A percentile compares a stretch with the other conserved stretches of the same genome.
phyloP scores from a whole-genome alignment of 2,329 filamentous ascomycete species.

The Lomentospora prolificans region DNA sequence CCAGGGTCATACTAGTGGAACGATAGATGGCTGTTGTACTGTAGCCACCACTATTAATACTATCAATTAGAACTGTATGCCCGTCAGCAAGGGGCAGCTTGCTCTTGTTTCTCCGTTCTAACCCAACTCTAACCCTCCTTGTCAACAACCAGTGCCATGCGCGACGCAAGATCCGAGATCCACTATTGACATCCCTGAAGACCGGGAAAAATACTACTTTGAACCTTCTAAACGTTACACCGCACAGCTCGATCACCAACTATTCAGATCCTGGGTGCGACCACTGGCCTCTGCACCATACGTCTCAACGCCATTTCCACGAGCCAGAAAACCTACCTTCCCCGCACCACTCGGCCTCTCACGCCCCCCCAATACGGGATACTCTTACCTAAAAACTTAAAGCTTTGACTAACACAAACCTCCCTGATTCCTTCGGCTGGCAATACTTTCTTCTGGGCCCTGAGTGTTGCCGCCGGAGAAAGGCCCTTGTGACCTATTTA shows the following conservation, averaged over 20 bases:
- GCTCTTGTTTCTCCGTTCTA: too few species aligned
- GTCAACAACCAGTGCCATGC: not conserved
- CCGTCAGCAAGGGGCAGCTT: too few species aligned
- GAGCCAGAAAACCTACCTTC: slow-evolving; percentile 1
- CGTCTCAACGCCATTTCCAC: not conserved
- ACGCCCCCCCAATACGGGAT: slow-evolving; percentile 7
- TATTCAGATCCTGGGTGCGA: too few species aligned
- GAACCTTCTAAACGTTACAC: not conserved
- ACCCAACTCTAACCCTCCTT: too few species aligned
- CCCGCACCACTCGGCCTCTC: slow-evolving; percentile 5
- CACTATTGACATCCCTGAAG: not conserved
- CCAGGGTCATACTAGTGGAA: not conserved
- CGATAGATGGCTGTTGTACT: too few species aligned
- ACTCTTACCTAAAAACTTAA: slow-evolving; percentile 35
- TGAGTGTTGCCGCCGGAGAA: slow-evolving; percentile 1
- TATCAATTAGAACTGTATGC: too few species aligned
- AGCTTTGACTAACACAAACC: slow-evolving; percentile 38
- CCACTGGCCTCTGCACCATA: not conserved
- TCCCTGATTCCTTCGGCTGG: slow-evolving; percentile 6
- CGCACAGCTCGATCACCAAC: not conserved
- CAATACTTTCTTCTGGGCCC: not conserved
- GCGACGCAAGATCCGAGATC: slow-evolving; percentile 2
- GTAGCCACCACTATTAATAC: too few species aligned
- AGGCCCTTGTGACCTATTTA: slow-evolving; percentile 6
- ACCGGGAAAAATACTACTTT: not conserved